These are phyloP conservation scores for Plasmodium ovale DNA, from an alignment of 169 alveolate genomes.

Conservation along the genomic window DNA sequence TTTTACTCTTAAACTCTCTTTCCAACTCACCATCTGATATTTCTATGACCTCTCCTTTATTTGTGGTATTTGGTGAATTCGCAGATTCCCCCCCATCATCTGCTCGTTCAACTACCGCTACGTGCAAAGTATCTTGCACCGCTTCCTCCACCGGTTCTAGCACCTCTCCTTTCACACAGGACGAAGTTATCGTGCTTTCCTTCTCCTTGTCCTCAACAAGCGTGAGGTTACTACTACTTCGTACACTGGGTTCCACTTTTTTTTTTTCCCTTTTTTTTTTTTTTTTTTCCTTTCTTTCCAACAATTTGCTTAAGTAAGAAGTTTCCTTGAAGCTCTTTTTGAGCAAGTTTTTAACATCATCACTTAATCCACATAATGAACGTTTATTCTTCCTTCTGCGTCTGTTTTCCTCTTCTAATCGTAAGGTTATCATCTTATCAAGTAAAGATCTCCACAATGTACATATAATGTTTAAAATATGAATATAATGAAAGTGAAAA, in stretches of 20 bases:
- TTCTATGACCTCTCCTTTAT: slow-evolving; percentile 68
- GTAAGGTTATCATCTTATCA: slow-evolving; percentile 61
- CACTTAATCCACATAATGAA: not conserved
- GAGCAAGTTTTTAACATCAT: not conserved
- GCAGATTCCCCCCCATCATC: too few relatives aligned
- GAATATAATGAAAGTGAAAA: slow-evolving; percentile 71
- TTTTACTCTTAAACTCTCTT: slow-evolving; percentile 16
- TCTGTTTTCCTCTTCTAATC: slow-evolving; percentile 57
- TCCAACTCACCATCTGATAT: slow-evolving; percentile 60
- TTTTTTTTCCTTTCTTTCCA: slow-evolving; percentile 31
- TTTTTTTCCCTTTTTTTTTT: slow-evolving; percentile 20
- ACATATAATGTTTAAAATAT: slow-evolving; percentile 74
- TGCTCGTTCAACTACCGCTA: not conserved
- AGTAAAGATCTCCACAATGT: slow-evolving; percentile 75
- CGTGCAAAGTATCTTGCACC: not conserved
- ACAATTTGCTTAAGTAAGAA: slow-evolving; percentile 54
- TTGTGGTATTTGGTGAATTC: too few relatives aligned
- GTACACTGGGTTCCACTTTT: not conserved
- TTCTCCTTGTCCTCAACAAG: slow-evolving; percentile 3
- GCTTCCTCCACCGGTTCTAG: not conserved
- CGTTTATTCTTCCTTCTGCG: slow-evolving; percentile 5
- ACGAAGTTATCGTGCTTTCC: not conserved
- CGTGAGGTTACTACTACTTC: too few relatives aligned
- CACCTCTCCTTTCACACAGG: too few relatives aligned
- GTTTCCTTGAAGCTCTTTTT: slow-evolving; percentile 8